phyloP scores from a whole-genome alignment of 495 filamentous ascomycete genomes.

The Xylaria grammica region DNA sequence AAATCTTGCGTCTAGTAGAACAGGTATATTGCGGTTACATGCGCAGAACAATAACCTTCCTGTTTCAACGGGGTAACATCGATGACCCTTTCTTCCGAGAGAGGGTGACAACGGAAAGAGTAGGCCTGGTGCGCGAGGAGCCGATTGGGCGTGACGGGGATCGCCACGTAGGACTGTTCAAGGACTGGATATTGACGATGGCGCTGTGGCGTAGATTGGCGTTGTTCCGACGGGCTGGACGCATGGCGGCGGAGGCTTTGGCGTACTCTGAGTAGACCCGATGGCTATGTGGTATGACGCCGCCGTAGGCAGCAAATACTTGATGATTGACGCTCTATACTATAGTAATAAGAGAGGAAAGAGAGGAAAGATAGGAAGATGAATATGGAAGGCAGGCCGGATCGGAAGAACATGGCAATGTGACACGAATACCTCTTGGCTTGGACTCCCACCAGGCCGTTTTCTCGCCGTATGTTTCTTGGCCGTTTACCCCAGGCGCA shows the following conservation, averaged over 20 bases:
- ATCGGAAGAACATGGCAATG: not conserved
- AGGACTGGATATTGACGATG: not conserved
- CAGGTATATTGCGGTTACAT: not conserved
- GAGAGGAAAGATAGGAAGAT: not conserved
- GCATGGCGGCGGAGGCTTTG: not conserved
- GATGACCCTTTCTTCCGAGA: slow-evolving; percentile 14
- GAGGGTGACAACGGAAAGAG: slow-evolving; percentile 6
- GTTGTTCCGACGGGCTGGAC: slow-evolving; percentile 11
- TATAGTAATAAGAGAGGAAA: slow-evolving; percentile 3
- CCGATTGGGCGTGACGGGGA: slow-evolving; percentile 6
- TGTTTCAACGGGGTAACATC: slow-evolving; percentile 1
- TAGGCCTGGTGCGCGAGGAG: not conserved
- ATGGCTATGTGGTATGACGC: not conserved
- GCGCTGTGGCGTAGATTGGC: slow-evolving; percentile 17
- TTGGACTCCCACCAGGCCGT: too few species aligned
- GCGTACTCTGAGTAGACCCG: not conserved
- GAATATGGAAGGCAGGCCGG: not conserved
- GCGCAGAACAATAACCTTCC: not conserved
- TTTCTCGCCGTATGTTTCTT: not conserved
- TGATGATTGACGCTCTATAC: not conserved
- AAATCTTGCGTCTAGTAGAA: not conserved
- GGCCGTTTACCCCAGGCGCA: not conserved
- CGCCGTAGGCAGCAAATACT: not conserved
- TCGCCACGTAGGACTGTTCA: slow-evolving; percentile 11
- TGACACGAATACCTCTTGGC: not conserved